These are phyloP conservation scores for Aspergillus ustus DNA, from an alignment of 2,329 filamentous ascomycete species.

Conservation along the genomic window DNA sequence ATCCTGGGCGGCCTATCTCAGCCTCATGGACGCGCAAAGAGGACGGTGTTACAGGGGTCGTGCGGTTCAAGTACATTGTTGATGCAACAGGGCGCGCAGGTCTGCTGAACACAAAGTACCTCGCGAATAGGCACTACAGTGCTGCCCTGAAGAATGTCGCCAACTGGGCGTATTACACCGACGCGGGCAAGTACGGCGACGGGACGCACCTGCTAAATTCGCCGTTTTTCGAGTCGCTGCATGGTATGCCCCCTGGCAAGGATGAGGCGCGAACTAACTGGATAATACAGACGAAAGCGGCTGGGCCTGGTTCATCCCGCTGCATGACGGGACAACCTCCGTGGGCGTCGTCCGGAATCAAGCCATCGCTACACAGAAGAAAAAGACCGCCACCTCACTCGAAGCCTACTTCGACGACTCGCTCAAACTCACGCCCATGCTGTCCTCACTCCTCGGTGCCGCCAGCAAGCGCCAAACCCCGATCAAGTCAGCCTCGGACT, in stretches of 20 bases:
- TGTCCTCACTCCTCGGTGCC: neutral
- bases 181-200: conserved; percentile 1
- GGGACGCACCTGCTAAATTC: neutral
- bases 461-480: neutral
- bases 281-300: conserved; percentile 48
- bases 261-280: too few species aligned
- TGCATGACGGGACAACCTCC: conserved; percentile 49
- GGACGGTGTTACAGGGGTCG: neutral
- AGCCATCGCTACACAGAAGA: neutral
- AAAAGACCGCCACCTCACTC: neutral
- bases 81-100: conserved; percentile 54
- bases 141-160: conserved; percentile 55
- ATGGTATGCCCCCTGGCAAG: neutral
- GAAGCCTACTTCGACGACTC: neutral
- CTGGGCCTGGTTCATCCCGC: conserved; percentile 58
- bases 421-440: neutral
- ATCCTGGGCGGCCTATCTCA: conserved; percentile 1
- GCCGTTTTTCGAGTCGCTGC: conserved; percentile 14
- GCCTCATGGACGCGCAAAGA: conserved; percentile 6
- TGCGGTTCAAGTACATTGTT: conserved; percentile 52
- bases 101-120: conserved; percentile 53
- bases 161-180: conserved; percentile 55
- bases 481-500: neutral
- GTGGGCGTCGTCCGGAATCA: conserved; percentile 12
- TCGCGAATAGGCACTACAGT: conserved; percentile 56